phyloP scores from a whole-genome alignment of 2,329 filamentous ascomycete species.

The Pseudogymnoascus sp. region DNA sequence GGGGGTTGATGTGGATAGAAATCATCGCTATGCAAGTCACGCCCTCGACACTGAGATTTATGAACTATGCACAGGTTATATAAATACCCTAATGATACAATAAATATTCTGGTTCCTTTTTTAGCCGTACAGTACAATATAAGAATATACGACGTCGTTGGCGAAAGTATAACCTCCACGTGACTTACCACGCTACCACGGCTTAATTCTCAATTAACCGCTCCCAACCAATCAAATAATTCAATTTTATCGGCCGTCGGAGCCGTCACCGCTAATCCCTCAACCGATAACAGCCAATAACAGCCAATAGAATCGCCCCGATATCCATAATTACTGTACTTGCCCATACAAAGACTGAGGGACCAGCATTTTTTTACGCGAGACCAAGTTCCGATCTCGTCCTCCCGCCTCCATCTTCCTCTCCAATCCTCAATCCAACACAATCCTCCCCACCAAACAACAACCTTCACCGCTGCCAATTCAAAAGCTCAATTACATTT shows the following conservation, averaged over 20 bases:
- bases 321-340: slow-evolving; percentile 1
- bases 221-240: not conserved
- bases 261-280: not conserved
- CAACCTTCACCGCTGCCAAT: not conserved
- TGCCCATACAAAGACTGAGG: not conserved
- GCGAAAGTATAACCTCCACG: not conserved
- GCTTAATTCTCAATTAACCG: not conserved
- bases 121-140: no score
- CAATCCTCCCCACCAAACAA: not conserved
- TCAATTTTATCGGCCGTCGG: not conserved
- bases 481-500: not conserved
- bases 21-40: no score
- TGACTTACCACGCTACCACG: not conserved
- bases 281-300: not conserved
- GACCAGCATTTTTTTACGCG: slow-evolving; percentile 6
- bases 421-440: slow-evolving; percentile 5
- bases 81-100: no score
- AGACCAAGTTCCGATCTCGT: slow-evolving; percentile 1
- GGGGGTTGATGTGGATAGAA: no score
- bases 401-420: not conserved
- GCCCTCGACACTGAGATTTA: no score
- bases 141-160: not conserved
- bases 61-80: no score
- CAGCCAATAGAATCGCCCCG: not conserved
- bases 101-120: no score